phyloP scores from a whole-genome alignment of 169 alveolate genomes.

The Plasmodium inui region DNA sequence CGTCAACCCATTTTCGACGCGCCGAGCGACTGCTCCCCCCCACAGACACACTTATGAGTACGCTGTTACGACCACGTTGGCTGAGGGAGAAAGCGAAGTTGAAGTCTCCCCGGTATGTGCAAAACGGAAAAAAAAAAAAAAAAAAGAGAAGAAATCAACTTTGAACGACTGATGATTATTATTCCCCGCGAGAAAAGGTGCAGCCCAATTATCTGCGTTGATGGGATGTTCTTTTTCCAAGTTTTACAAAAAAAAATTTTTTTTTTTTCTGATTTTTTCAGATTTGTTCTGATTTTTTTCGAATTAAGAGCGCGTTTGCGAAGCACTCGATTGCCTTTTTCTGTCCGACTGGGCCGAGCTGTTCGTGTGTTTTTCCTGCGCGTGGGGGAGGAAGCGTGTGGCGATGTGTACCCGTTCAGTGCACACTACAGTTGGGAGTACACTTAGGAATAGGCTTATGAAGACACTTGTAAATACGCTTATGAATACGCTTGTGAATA shows the following conservation, averaged over 20 bases:
- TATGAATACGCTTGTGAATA: no score
- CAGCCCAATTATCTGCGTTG: background rate
- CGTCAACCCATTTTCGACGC: no score
- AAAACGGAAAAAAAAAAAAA: background rate
- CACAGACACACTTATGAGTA: background rate
- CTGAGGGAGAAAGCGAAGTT: background rate
- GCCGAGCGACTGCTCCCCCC: no score
- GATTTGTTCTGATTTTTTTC: constrained; percentile 6
- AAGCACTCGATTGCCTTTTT: constrained; percentile 81
- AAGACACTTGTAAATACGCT: background rate
- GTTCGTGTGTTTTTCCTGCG: constrained; percentile 74
- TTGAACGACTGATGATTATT: background rate
- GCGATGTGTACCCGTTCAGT: background rate
- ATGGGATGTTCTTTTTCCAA: background rate
- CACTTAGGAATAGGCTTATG: background rate
- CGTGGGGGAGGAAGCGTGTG: background rate
- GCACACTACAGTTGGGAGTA: background rate
- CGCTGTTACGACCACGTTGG: background rate
- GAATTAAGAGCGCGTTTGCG: constrained; percentile 76
- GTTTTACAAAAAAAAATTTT: background rate
- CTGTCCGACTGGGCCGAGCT: constrained; percentile 78
- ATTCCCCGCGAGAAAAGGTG: background rate
- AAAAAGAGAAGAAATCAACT: background rate
- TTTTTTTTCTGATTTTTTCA: background rate
- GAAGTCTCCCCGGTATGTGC: background rate